phyloP scores from a whole-genome alignment of 2,329 filamentous ascomycete species.

The Stemphylium beticola region DNA sequence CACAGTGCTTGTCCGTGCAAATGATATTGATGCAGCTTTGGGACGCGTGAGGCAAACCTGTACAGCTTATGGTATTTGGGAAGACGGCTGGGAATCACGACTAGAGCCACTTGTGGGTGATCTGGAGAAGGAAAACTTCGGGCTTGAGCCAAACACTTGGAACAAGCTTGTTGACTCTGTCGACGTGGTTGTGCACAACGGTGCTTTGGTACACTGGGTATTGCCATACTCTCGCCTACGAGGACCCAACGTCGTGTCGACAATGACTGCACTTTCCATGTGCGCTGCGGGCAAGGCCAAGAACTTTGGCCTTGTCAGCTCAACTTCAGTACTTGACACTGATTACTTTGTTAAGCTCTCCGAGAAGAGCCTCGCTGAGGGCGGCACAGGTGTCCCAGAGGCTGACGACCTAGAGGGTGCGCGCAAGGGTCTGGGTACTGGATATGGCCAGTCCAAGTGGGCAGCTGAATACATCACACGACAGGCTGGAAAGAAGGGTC shows the following conservation, averaged over 20 bases:
- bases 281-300: slow-evolving; percentile 81
- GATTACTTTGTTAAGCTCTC: slow-evolving; percentile 81
- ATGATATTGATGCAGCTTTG: slow-evolving; percentile 64
- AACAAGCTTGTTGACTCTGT: slow-evolving; percentile 67
- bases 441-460: slow-evolving; percentile 94
- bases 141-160: slow-evolving; percentile 72
- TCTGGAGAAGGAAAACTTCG: slow-evolving; percentile 73
- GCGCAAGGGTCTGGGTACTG: slow-evolving; percentile 76
- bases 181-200: slow-evolving; percentile 79
- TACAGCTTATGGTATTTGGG: slow-evolving; percentile 81
- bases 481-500: slow-evolving; percentile 77
- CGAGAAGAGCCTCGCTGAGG: slow-evolving; percentile 63
- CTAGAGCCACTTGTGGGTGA: slow-evolving; percentile 76
- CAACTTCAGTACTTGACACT: slow-evolving; percentile 81
- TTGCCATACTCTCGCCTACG: slow-evolving; percentile 75
- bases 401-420: slow-evolving; percentile 80
- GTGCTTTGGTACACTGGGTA: slow-evolving; percentile 76
- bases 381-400: slow-evolving; percentile 72
- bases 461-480: slow-evolving; percentile 74
- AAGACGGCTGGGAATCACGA: slow-evolving; percentile 68
- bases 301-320: slow-evolving; percentile 80
- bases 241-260: slow-evolving; percentile 79
- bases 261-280: slow-evolving; percentile 75
- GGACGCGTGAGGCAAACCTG: slow-evolving; percentile 71
- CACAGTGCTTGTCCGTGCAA: slow-evolving; percentile 77